These are phyloP conservation scores for Xylaria bambusicola DNA, from an alignment of 495 filamentous ascomycete species.

Conservation along the genomic window DNA sequence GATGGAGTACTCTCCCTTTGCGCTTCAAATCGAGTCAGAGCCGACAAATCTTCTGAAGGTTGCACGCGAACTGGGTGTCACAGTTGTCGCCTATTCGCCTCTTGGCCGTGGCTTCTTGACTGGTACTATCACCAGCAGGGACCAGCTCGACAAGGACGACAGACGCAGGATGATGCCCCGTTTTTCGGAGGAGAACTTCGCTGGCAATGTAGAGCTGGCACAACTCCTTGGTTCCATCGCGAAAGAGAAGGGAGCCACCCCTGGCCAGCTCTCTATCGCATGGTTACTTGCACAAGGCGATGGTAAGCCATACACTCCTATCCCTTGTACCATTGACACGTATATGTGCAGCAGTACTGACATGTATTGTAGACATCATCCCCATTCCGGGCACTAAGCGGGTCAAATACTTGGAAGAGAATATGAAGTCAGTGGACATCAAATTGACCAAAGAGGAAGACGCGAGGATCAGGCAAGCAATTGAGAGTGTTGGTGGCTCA, in stretches of 20 bases:
- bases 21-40: constrained; percentile 56
- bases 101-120: constrained; percentile 62
- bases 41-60: constrained; percentile 49
- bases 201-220: constrained; percentile 51
- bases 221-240: constrained; percentile 47
- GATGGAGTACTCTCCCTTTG: constrained; percentile 63
- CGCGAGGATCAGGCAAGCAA: constrained; percentile 29
- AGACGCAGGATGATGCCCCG: constrained; percentile 44
- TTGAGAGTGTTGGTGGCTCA: constrained; percentile 28
- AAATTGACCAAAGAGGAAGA: constrained; percentile 38
- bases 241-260: constrained; percentile 44
- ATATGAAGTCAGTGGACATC: constrained; percentile 33
- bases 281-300: constrained; percentile 61
- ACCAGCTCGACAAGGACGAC: constrained; percentile 49
- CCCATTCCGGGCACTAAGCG: constrained; percentile 55
- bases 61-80: constrained; percentile 57
- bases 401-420: constrained; percentile 42
- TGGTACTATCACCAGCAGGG: constrained; percentile 45
- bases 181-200: constrained; percentile 52
- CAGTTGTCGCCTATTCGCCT: constrained; percentile 62
- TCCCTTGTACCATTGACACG: no score
- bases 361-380: constrained; percentile 44
- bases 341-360: neutral
- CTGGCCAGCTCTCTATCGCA: constrained; percentile 53
- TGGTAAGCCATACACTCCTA: constrained; percentile 36